Base-by-base conservation (phyloP, 768 basidiomycete species). In the Leccinum broughii region DNA sequence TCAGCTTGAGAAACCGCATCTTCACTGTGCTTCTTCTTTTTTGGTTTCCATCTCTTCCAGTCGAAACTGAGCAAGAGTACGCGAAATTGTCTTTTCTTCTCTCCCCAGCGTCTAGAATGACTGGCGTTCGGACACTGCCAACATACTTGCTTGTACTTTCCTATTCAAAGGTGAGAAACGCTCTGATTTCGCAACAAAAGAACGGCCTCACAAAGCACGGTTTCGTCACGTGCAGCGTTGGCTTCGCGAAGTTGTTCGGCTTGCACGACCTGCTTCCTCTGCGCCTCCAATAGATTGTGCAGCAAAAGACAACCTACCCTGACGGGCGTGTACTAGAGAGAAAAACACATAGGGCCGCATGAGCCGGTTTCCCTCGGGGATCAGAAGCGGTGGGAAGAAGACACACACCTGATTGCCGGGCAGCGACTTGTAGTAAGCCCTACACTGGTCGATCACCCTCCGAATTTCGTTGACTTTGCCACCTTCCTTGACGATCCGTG, bases 121-220 rank as follows among this genome's bases (percentile, higher is more conserved):
- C 67, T 97, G 94, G 1, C 97, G 89, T 73, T 98, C 95, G 37
- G 88, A 84, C 1, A 94, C 86, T 1, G 93, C 93, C 35, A 90
- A 83, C 2, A 90, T 75, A 63, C 87, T 92, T 15, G 95, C 90
- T 7, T 82, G 77, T 0, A 87, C 85, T 77, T 96, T 95, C 41
- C 95, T 96, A 46, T 2, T 51, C 39, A 14, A 49, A 51, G 4
- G 13, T 73, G 51, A 70, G 34, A 35, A 39, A 48, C 14, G 6
- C 9, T 17, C 14, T n/a, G 20, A n/a, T 9, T 51, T 46, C 8
- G 54, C 30, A 24, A 3, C 32, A 9, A 54, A 13, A 22, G 10
- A 22, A 20, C n/a, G 26, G n/a, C 22, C 68, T 68, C 37, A 70
- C 69, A 72, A 46, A 48, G 65, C 59, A 8, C 66, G 67, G 72